phyloP scores from a whole-genome alignment of 2,329 filamentous ascomycete species.

The Daldinia sp. region DNA sequence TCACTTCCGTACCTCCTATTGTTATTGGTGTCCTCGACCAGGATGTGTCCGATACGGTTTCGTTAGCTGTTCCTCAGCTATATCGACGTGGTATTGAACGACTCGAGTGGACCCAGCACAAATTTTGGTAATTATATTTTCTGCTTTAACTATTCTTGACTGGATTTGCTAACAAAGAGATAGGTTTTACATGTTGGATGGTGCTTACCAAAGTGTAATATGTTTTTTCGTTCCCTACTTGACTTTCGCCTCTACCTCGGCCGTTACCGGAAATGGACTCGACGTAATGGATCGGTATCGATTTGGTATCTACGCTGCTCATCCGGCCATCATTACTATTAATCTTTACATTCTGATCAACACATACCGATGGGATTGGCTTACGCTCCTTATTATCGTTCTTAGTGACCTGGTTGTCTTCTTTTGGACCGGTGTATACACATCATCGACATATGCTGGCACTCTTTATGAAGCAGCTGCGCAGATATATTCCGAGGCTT shows the following conservation, averaged over 20 bases:
- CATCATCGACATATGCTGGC: slow-evolving; percentile 56
- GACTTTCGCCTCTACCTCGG: slow-evolving; percentile 73
- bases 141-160: slow-evolving; percentile 36
- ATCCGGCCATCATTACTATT: slow-evolving; percentile 84
- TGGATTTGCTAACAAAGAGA: slow-evolving; percentile 40
- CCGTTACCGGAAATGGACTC: slow-evolving; percentile 75
- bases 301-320: slow-evolving; percentile 87
- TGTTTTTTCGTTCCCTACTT: slow-evolving; percentile 93
- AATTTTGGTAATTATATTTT: slow-evolving; percentile 81
- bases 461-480: slow-evolving; percentile 78
- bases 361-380: slow-evolving; percentile 97
- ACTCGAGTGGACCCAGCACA: slow-evolving; percentile 92
- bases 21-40: slow-evolving; percentile 97
- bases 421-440: slow-evolving; percentile 94
- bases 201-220: slow-evolving; percentile 92
- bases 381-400: slow-evolving; percentile 82
- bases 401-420: slow-evolving; percentile 90
- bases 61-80: slow-evolving; percentile 90
- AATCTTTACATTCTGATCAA: slow-evolving; percentile 96
- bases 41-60: slow-evolving; percentile 93
- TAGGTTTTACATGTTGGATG: slow-evolving; percentile 93
- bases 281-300: slow-evolving; percentile 81
- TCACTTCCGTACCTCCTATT: slow-evolving; percentile 93
- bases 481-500: slow-evolving; percentile 81
- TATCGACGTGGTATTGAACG: slow-evolving; percentile 96